Evolutionary conservation across 164 flowering plant species (phyloP).

Genomic region (Aristolochia contorta): DNA sequence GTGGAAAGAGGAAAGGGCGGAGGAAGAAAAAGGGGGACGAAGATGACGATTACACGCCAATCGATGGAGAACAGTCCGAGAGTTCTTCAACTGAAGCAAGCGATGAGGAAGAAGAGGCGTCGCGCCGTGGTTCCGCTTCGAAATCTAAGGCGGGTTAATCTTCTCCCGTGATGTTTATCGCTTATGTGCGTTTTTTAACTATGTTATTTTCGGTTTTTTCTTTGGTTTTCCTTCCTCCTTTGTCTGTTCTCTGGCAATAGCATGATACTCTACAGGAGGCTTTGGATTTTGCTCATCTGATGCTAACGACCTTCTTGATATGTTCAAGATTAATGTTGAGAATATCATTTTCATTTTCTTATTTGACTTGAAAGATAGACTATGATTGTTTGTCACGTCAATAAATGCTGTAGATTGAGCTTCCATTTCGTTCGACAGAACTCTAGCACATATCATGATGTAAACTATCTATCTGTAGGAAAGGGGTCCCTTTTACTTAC

Average conservation of each 20-base stretch:
- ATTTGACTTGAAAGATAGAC: too few relatives aligned
- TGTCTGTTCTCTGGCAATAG: too few relatives aligned
- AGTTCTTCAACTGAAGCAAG: conserved; percentile 24
- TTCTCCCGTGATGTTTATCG: background rate
- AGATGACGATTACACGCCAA: conserved; percentile 58
- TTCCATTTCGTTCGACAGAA: too few relatives aligned
- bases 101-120: conserved; percentile 5
- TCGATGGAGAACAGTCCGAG: conserved; percentile 21
- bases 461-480: too few relatives aligned
- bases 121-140: background rate
- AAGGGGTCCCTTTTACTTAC: too few relatives aligned
- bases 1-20: background rate
- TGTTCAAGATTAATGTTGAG: background rate
- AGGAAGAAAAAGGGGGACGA: conserved; percentile 11
- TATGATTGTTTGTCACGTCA: too few relatives aligned
- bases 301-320: too few relatives aligned
- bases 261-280: too few relatives aligned
- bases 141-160: background rate
- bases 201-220: background rate
- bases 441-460: too few relatives aligned
- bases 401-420: too few relatives aligned
- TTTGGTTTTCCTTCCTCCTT: too few relatives aligned
- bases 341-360: conserved; percentile 2
- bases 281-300: too few relatives aligned
- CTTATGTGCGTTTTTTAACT: background rate